Base-by-base conservation (phyloP, 1,139 yeast species). In the Meyerozyma carpophila region DNA sequence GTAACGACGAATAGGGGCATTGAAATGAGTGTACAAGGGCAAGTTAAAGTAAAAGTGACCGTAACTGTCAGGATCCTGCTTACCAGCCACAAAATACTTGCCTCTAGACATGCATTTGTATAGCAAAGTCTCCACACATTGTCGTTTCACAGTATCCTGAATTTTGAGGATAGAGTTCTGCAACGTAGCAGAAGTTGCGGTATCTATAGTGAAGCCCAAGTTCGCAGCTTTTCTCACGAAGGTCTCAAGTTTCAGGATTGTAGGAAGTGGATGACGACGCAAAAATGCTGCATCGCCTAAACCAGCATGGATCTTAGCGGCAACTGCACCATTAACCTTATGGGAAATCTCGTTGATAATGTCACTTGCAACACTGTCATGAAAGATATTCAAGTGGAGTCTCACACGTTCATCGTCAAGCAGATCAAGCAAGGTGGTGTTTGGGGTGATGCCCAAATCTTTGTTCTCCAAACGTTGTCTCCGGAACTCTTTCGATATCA, bases 21-120 rank as follows among this genome's bases (percentile, higher is more conserved):
- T 84, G 68, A 91, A 91, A 64, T 93, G 98, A 0, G 98, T 88
- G 62, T 88, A 93, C 40, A 89, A 70, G 32, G 96, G 96, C 49
- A 86, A 65, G 54, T 89, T 89, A 59, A 84, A 79, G 57, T 87
- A 80, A 63, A 85, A 91, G 58, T 93, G 96, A 11, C 81, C 81
- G 59, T 78, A 81, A 50, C 77, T 79, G 52, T 87, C 95, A 5
- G 90, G 81, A 53, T 89, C 96, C 43, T 82, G 84, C 59, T 84
- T 84, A 20, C 95, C 97, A 9, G 97, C 95, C 57, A 90, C 81
- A 51, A 82, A 85, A 60, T 93, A 93, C 59, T 82, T 86, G 29
- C 96, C 95, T 56, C 95, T 77, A 13, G 84, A 75, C 82, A 93
- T 77, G 45, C 94, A 82, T 68, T 93, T 93, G 67, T 73, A 82